Conservation (phyloP, 169 alveolate species). For the Eimeria mitis region DNA sequence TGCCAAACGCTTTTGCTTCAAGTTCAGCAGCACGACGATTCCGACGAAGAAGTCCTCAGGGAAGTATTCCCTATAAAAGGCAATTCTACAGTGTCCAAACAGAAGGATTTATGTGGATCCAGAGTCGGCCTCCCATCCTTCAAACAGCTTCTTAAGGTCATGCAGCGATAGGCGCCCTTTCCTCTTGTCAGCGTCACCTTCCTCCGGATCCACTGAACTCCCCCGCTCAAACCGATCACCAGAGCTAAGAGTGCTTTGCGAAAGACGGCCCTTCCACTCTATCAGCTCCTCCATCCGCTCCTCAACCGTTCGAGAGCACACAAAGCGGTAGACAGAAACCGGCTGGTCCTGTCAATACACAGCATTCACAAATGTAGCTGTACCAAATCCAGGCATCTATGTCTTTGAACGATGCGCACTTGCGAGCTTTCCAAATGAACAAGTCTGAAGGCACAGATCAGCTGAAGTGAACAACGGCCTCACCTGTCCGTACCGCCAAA, state of each 20-base stretch:
- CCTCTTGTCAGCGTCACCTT: constrained; percentile 67
- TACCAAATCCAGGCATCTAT: background rate
- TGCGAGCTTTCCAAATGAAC: too few relatives aligned
- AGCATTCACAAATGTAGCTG: background rate
- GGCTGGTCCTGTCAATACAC: constrained; percentile 65
- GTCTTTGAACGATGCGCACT: background rate
- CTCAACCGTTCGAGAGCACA: constrained; percentile 79
- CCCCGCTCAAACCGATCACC: background rate
- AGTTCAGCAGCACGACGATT: background rate
- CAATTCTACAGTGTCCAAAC: background rate
- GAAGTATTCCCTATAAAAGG: background rate
- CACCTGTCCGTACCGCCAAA: constrained; percentile 97
- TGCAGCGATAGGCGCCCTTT: constrained; percentile 67
- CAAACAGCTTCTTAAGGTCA: constrained; percentile 74
- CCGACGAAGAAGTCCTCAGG: background rate
- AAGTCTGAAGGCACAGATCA: background rate
- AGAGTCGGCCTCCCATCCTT: constrained; percentile 65
- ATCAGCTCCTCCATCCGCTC: constrained; percentile 80
- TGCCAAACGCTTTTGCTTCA: background rate
- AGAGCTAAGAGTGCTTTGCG: constrained; percentile 61
- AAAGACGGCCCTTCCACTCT: constrained; percentile 78
- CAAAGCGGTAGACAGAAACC: constrained; percentile 74
- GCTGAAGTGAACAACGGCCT: constrained; percentile 29
- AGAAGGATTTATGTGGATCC: background rate
- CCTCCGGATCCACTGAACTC: background rate